These are phyloP conservation scores for Echria macrotheca DNA, from an alignment of 495 filamentous ascomycete genomes.

Conservation along the genomic window DNA sequence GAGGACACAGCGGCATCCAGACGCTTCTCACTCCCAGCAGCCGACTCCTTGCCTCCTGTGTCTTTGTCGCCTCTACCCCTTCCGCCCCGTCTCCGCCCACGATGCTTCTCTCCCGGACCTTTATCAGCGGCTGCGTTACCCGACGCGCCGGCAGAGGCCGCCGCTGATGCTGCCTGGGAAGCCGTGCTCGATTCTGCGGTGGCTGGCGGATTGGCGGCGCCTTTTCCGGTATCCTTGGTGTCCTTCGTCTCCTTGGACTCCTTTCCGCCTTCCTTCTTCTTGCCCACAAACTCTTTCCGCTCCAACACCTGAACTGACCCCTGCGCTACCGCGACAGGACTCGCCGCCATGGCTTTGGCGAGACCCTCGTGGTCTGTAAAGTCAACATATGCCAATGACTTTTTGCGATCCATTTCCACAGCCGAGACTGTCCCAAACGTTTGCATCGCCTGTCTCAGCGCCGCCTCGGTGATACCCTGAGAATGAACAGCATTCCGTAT, in stretches of 20 bases:
- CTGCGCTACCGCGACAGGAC: constrained; percentile 73
- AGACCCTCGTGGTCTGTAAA: constrained; percentile 67
- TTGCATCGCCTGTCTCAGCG: constrained; percentile 66
- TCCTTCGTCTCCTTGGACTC: too few relatives aligned
- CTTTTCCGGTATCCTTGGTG: constrained; percentile 5
- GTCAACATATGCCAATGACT: constrained; percentile 87
- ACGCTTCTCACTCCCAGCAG: too few relatives aligned
- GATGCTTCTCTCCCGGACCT: not conserved
- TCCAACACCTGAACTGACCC: constrained; percentile 83
- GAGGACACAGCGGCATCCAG: too few relatives aligned
- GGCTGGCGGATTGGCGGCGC: not conserved
- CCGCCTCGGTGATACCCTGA: constrained; percentile 78
- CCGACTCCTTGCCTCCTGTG: not conserved
- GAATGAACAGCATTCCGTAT: constrained; percentile 89
- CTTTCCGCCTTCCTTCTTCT: constrained; percentile 17
- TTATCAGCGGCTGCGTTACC: not conserved
- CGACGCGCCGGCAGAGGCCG: not conserved
- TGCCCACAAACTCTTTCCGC: constrained; percentile 53
- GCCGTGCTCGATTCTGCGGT: not conserved
- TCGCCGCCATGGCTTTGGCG: constrained; percentile 72
- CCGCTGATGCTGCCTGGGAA: not conserved
- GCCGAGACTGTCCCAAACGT: constrained; percentile 64
- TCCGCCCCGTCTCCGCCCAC: not conserved
- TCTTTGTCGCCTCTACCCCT: not conserved
- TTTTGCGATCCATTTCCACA: constrained; percentile 87